Evolutionary conservation across 1,139 yeast species (phyloP).

Genomic region (Hyphopichia burtonii): DNA sequence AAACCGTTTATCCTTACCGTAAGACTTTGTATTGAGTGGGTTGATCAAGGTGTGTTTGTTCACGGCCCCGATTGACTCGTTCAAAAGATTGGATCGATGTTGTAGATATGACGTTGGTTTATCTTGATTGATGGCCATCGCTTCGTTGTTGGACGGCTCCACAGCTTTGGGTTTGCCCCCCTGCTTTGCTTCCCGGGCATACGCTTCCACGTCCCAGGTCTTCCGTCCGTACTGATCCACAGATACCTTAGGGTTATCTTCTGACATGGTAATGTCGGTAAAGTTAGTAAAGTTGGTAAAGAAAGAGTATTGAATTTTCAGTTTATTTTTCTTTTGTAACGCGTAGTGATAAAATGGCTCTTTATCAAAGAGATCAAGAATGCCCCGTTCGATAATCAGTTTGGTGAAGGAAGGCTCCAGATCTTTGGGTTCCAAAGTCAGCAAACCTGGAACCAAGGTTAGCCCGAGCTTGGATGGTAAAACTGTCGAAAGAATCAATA

Average conservation of each 20-base stretch:
- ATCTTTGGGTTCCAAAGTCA: not conserved
- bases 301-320: not conserved
- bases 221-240: constrained; percentile 60
- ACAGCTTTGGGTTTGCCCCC: not conserved
- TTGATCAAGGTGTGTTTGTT: constrained; percentile 34
- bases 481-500: not conserved
- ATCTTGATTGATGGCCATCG: constrained; percentile 8
- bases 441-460: not conserved
- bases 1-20: constrained; percentile 55
- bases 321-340: not conserved
- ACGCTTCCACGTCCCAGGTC: constrained; percentile 70
- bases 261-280: not conserved
- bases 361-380: no score
- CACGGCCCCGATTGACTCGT: constrained; percentile 34
- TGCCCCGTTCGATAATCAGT: constrained; percentile 5
- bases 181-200: constrained; percentile 44
- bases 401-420: not conserved
- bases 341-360: not conserved
- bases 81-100: constrained; percentile 32
- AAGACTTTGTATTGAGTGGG: constrained; percentile 18
- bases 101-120: constrained; percentile 23
- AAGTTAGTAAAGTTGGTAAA: no score
- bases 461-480: no score
- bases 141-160: not conserved
- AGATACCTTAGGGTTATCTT: constrained; percentile 12